Evolutionary conservation across 495 filamentous ascomycete species (phyloP).

Genomic region (Thozetella sp.): DNA sequence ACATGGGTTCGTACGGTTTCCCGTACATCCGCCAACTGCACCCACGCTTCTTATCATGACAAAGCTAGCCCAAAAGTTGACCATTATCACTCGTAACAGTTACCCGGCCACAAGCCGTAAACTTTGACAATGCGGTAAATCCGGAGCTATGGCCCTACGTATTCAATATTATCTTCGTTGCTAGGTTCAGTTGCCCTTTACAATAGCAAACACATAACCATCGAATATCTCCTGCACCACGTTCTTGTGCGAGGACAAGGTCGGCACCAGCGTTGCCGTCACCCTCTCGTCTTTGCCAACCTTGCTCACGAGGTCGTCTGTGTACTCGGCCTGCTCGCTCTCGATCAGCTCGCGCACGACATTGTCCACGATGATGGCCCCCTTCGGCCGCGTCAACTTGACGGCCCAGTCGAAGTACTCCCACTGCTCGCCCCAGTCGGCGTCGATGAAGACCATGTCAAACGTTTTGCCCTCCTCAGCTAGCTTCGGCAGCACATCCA

Average conservation of each 20-base stretch:
- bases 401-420: conserved; percentile 46
- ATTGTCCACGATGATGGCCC: conserved; percentile 47
- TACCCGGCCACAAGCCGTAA: too few species aligned
- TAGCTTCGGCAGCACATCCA: conserved; percentile 43
- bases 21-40: too few species aligned
- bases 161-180: too few species aligned
- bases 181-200: too few species aligned
- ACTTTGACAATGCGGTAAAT: too few species aligned
- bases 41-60: too few species aligned
- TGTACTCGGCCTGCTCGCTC: conserved; percentile 12
- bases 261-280: conserved; percentile 46
- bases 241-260: conserved; percentile 19
- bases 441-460: conserved; percentile 51
- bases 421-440: conserved; percentile 40
- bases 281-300: conserved; percentile 42
- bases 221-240: conserved; percentile 43
- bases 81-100: too few species aligned
- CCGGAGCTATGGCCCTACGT: too few species aligned
- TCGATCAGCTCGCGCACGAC: conserved; percentile 29
- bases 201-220: conserved; percentile 39
- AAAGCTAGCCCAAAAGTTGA: too few species aligned
- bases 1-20: too few species aligned
- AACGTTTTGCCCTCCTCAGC: conserved; percentile 32
- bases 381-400: conserved; percentile 26
- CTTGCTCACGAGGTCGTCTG: conserved; percentile 32